Conservation (phyloP, 2,329 filamentous ascomycete species). For the Calycina marina region DNA sequence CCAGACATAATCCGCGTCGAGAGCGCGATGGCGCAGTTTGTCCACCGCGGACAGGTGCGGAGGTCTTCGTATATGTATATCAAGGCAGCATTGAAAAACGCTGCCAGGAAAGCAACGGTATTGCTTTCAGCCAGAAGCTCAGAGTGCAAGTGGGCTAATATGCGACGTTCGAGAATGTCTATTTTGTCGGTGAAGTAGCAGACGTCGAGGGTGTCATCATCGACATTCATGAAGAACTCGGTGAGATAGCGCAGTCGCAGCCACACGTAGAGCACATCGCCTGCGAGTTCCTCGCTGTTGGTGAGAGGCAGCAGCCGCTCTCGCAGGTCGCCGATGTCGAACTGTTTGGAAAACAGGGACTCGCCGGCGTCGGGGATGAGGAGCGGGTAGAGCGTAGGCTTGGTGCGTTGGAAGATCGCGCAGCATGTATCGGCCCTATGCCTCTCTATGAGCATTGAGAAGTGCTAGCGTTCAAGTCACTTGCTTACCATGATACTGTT, state of each 20-base stretch:
- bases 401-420: constrained; percentile 2
- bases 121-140: not conserved
- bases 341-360: constrained; percentile 1
- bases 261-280: constrained; percentile 4
- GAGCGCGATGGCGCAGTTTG: constrained; percentile 3
- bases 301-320: constrained; percentile 1
- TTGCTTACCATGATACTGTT: constrained; percentile 4
- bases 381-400: constrained; percentile 2
- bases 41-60: constrained; percentile 5
- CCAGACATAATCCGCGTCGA: constrained; percentile 4
- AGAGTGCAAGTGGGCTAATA: constrained; percentile 2
- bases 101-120: constrained; percentile 3
- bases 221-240: not conserved
- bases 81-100: constrained; percentile 5
- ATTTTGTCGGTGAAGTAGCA: constrained; percentile 5
- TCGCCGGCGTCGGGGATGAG: constrained; percentile 4
- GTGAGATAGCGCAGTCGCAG: constrained; percentile 6
- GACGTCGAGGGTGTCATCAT: constrained; percentile 1
- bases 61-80: constrained; percentile 5
- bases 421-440: constrained; percentile 5
- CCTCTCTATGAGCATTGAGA: not conserved
- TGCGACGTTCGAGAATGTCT: constrained; percentile 2
- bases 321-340: constrained; percentile 1
- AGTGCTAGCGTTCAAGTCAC: not conserved
- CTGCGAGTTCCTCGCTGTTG: not conserved